phyloP scores from a whole-genome alignment of 2,329 filamentous ascomycete genomes.

The Graphiopsis chlorocephala region DNA sequence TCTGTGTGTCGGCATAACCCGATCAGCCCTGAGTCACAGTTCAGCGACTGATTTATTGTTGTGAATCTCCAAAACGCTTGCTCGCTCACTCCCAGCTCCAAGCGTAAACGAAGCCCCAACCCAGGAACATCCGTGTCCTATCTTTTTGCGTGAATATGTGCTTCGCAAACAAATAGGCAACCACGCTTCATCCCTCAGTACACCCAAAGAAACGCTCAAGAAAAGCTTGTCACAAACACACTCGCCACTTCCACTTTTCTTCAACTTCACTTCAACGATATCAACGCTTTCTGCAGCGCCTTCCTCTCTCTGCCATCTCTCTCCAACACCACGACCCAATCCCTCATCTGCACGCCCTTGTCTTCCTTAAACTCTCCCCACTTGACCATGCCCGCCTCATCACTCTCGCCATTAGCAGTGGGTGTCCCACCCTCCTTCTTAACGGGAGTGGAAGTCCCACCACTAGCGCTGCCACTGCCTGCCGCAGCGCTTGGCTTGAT shows the following conservation, averaged over 20 bases:
- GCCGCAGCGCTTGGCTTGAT: constrained; percentile 25
- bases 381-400: constrained; percentile 23
- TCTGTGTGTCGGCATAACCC: no score
- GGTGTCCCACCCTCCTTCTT: constrained; percentile 9
- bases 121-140: not conserved
- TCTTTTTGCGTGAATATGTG: not conserved
- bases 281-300: constrained; percentile 56
- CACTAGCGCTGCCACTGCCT: constrained; percentile 17
- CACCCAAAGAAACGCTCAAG: not conserved
- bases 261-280: constrained; percentile 5
- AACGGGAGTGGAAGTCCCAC: constrained; percentile 26
- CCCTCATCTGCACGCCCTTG: constrained; percentile 76
- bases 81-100: no score
- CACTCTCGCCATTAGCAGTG: constrained; percentile 18
- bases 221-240: not conserved
- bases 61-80: not conserved
- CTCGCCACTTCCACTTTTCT: not conserved
- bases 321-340: constrained; percentile 77
- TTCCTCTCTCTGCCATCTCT: constrained; percentile 67
- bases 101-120: not conserved
- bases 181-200: not conserved
- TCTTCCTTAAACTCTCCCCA: constrained; percentile 61
- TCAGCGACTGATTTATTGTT: no score
- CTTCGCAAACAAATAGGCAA: not conserved
- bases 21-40: no score